Base-by-base conservation (phyloP, 306 rosid genomes). In the Castanospermum australe region DNA sequence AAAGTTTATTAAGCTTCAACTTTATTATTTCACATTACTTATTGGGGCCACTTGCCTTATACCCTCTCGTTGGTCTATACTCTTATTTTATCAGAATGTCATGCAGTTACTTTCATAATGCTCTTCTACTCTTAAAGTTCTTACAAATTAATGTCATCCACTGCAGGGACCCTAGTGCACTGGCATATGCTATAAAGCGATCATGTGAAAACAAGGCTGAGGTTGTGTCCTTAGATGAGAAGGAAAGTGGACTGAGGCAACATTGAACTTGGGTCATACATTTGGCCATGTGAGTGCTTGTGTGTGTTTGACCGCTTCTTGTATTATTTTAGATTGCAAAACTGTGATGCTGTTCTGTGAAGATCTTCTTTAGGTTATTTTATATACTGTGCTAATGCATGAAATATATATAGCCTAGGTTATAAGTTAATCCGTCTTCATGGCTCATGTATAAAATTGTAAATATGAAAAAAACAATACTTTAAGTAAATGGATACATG, bases 151-250 rank as follows among this genome's bases (percentile, higher is more conserved):
- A 65, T 79, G 73, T 62, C 59, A 28, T 76, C 56, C 75, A 73
- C 73, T 82, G 71, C 87, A 91, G 99, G 91, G 99, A 91, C 84
- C 97, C 98, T 57, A 71, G 17, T 36, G 88, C 97, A 39, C 67
- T 96, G 60, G 91, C 93, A 75, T 93, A 90, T 84, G 99, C 99
- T 74, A 96, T 96, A 78, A 93, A 91, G 87, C 94, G 90, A 61
- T 96, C 99, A 1, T 96, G 98, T 78, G 97, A 96, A 83, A 96
- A 90, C 88, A 90, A 96, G 91, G 98, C 99, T 0, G 91, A 90
- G 89, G 94, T 96, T 81, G 99, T 95, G 56, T 91, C 98, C 54
- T 80, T 90, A 66, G 98, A 96, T 75, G 98, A 96, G 91, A 96
- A 84, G 84, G 99, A 96, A 87, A 84, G 98, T 84, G 99, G 99